Base-by-base conservation (phyloP, 352 stramenopile species). In the Phytopythium oedochilum region DNA sequence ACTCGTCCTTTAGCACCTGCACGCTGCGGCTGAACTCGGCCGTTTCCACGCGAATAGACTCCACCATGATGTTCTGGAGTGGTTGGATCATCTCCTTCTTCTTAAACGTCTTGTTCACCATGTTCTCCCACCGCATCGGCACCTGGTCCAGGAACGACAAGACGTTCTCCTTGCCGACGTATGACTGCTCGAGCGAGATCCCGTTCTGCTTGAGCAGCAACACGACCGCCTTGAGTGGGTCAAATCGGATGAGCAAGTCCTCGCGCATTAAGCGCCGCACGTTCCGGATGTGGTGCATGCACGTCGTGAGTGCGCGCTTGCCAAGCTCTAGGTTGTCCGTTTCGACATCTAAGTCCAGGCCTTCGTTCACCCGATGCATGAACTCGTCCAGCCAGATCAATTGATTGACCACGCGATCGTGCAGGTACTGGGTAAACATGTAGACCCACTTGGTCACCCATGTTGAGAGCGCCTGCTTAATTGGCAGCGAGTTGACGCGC, bases 381-480 rank as follows among this genome's bases (percentile, higher is more conserved):
- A 97, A 97, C 42, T 72, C 73, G 53, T 96, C 66, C n/a, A 97
- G 76, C 75, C 88, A 91, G 34, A 71, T 53, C 4, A 98, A 71
- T 25, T 92, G 77, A 43, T 79, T 84, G 25, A 92, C 74, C 2
- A 98, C 85, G 40, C 90, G 77, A 45, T 97, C 82, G 51, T 98
- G 89, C 0, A 98, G 66, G 59, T 94, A 97, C 57, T 97, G 86
- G 5, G 91, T 97, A 57, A 97, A 98, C 31, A 96, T 73, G 55
- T 97, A 97, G 32, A 97, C 92, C 93, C 93, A 98, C 49, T 98
- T 98, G 7, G 91, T 97, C 1, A 97, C 89, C 88, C 91, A 98
- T 14, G 92, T 97, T 2, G 79, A 88, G 28, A 98, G 72, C 18
- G 92, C 90, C 49, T 98, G 92, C 61, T 98, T 97, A 59, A 98